A percentile compares a stretch with the other conserved stretches of the same genome.
Conservation (phyloP, 257 asterid genomes). For the Echites panduratus region DNA sequence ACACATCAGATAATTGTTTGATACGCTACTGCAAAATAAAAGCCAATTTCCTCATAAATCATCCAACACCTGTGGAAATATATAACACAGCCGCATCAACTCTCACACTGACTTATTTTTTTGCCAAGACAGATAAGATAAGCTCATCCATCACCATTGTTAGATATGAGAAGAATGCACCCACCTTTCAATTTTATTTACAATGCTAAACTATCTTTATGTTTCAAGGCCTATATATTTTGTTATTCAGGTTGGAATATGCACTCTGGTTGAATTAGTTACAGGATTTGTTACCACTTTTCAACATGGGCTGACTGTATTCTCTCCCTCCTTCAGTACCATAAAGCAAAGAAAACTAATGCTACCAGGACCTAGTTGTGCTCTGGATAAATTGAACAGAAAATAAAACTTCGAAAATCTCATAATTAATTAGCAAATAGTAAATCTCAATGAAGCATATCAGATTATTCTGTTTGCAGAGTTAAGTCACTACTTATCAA, state of each 20-base stretch:
- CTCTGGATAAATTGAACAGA: not conserved
- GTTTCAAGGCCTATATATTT: too few relatives aligned
- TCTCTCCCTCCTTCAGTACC: not conserved
- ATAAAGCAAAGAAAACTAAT: not conserved
- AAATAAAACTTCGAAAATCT: too few relatives aligned
- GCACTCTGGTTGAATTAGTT: not conserved
- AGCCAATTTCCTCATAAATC: not conserved
- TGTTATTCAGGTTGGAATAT: too few relatives aligned
- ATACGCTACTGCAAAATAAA: not conserved
- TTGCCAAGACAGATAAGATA: too few relatives aligned
- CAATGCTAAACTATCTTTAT: too few relatives aligned
- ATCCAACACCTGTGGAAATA: too few relatives aligned
- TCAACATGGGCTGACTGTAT: not conserved
- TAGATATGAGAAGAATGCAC: too few relatives aligned
- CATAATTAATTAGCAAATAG: too few relatives aligned
- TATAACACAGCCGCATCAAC: not conserved
- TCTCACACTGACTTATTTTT: not conserved
- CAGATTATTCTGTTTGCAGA: not conserved
- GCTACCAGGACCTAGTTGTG: not conserved
- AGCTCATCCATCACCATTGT: too few relatives aligned
- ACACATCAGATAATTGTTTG: not conserved
- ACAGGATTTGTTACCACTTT: not conserved
- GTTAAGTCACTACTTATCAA: not conserved
- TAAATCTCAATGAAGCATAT: not conserved
- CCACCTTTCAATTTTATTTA: too few relatives aligned